phyloP scores from a whole-genome alignment of 2,329 filamentous ascomycete species.

The Truncatella angustata region DNA sequence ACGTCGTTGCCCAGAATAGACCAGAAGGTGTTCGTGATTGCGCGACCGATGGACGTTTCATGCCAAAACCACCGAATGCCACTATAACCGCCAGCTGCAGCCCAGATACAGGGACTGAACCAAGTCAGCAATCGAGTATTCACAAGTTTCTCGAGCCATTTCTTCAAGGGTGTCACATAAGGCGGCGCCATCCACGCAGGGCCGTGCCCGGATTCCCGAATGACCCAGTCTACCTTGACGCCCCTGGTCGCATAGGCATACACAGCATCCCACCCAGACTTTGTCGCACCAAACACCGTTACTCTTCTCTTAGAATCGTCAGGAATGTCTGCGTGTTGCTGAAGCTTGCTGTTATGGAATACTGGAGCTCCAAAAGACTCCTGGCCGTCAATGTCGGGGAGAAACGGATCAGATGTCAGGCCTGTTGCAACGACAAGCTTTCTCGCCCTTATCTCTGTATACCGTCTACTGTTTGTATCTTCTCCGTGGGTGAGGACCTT shows the following conservation, averaged over 20 bases:
- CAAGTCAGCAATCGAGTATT: conserved; percentile 66
- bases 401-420: conserved; percentile 54
- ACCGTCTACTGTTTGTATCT: background rate
- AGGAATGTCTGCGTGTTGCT: conserved; percentile 28
- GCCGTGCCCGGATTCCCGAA: conserved; percentile 56
- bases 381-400: conserved; percentile 49
- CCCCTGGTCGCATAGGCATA: conserved; percentile 55
- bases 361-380: conserved; percentile 50
- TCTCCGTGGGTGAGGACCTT: conserved; percentile 10
- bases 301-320: conserved; percentile 35
- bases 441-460: conserved; percentile 28
- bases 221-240: conserved; percentile 54
- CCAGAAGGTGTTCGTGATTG: conserved; percentile 58
- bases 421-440: conserved; percentile 64
- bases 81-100: conserved; percentile 58
- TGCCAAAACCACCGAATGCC: conserved; percentile 55
- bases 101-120: conserved; percentile 76
- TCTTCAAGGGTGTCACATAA: conserved; percentile 48
- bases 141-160: conserved; percentile 48
- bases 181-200: conserved; percentile 52
- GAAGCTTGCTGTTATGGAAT: conserved; percentile 57
- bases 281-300: conserved; percentile 58
- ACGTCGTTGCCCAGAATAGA: conserved; percentile 54
- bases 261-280: conserved; percentile 62
- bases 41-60: conserved; percentile 53